phyloP scores from a whole-genome alignment of 1,284 basidiomycete species.

The Mixia osmundae region DNA sequence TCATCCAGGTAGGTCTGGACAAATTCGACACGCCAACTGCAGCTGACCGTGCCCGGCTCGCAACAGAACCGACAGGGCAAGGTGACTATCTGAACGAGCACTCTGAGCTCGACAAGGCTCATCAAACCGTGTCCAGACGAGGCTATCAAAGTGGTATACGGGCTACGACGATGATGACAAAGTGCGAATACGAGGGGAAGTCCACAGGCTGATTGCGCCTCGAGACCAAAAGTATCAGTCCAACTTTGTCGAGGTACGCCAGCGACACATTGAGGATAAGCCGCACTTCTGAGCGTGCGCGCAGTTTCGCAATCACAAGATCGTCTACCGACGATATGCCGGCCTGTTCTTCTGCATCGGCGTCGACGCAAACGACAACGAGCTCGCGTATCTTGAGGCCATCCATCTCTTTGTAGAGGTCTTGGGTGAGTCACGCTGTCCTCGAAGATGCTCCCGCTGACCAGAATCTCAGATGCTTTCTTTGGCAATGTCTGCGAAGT shows the following conservation, averaged over 20 bases:
- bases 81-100: not conserved
- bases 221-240: slow-evolving; percentile 96
- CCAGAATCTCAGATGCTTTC: slow-evolving; percentile 46
- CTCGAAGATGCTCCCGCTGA: not conserved
- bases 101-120: not conserved
- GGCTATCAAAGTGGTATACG: slow-evolving; percentile 90
- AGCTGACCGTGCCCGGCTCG: not conserved
- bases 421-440: slow-evolving; percentile 38
- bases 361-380: slow-evolving; percentile 94
- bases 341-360: slow-evolving; percentile 96
- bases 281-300: not conserved
- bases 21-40: too few relatives aligned
- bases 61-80: slow-evolving; percentile 90
- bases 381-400: slow-evolving; percentile 85
- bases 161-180: slow-evolving; percentile 32
- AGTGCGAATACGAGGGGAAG: slow-evolving; percentile 79
- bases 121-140: slow-evolving; percentile 29
- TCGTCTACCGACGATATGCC: slow-evolving; percentile 84
- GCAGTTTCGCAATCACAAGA: slow-evolving; percentile 84
- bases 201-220: slow-evolving; percentile 85
- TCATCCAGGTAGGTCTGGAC: slow-evolving; percentile 43
- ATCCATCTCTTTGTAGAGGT: slow-evolving; percentile 97
- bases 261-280: not conserved
- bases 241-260: slow-evolving; percentile 83
- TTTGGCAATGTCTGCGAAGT: slow-evolving; percentile 97